A percentile compares a stretch with the other conserved stretches of the same genome.
phyloP scores from a whole-genome alignment of 192 early-diverging fungal species.

The Geosiphon pyriformis region DNA sequence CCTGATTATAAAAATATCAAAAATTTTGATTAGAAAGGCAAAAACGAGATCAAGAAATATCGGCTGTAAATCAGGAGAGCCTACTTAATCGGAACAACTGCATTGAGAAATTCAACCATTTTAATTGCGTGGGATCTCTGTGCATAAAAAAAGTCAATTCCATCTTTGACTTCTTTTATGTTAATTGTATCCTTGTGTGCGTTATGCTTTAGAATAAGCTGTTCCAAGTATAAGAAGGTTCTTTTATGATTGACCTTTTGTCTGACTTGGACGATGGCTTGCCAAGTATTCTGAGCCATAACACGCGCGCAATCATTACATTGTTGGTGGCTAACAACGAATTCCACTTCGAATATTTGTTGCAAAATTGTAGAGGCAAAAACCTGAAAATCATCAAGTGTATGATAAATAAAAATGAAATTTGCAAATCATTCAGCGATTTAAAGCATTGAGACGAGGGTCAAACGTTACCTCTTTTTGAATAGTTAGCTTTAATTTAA shows the following conservation, averaged over 20 bases:
- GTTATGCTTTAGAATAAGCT: constrained; percentile 96
- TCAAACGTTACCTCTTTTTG: constrained; percentile 96
- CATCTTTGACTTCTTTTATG: constrained; percentile 94
- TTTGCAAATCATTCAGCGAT: too few relatives aligned
- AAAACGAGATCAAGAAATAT: constrained; percentile 1
- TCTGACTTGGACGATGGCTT: constrained; percentile 93
- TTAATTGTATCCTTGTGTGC: constrained; percentile 97
- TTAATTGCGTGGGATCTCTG: constrained; percentile 86
- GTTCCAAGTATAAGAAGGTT: constrained; percentile 97
- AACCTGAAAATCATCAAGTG: constrained; percentile 43
- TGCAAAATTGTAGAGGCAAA: constrained; percentile 93
- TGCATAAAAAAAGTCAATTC: constrained; percentile 95
- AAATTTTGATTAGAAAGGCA: neutral
- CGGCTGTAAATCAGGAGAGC: neutral
- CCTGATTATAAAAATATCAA: constrained; percentile 33
- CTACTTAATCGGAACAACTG: constrained; percentile 76
- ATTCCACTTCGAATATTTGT: constrained; percentile 96
- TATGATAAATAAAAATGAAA: too few relatives aligned
- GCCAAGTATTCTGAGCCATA: constrained; percentile 98
- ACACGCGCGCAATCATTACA: constrained; percentile 94
- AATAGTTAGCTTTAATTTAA: constrained; percentile 98
- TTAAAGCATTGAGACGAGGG: too few relatives aligned
- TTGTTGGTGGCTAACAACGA: constrained; percentile 83
- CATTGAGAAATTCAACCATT: constrained; percentile 90
- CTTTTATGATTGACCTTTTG: constrained; percentile 98